phyloP scores from a whole-genome alignment of 75 land plant genomes.

The Sequoiadendron giganteum region DNA sequence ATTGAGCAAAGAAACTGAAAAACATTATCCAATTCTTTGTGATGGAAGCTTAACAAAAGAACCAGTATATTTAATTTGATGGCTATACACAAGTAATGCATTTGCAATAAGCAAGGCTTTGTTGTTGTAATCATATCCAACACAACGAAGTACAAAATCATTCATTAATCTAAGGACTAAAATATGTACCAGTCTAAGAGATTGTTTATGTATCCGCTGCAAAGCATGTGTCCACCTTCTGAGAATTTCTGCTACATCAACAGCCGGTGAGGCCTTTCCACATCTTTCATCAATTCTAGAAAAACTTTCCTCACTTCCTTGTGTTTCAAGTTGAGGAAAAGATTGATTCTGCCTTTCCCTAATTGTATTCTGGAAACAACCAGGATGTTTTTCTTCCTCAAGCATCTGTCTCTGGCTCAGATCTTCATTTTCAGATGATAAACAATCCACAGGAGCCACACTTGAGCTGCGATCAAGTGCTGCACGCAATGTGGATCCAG shows the following conservation, averaged over 20 bases:
- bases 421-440: conserved; percentile 24
- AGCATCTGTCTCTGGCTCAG: not conserved
- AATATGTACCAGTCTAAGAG: conserved; percentile 73
- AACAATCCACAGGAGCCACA: conserved; percentile 37
- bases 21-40: not conserved
- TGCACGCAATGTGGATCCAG: conserved; percentile 89
- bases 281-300: conserved; percentile 3
- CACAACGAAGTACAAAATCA: not conserved
- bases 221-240: conserved; percentile 99
- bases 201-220: conserved; percentile 98
- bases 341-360: not conserved
- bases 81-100: not conserved
- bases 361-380: not conserved
- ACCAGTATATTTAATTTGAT: not conserved
- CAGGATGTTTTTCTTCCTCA: conserved; percentile 18
- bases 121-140: not conserved
- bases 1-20: not conserved
- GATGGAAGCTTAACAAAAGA: not conserved
- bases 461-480: conserved; percentile 84
- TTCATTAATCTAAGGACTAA: not conserved
- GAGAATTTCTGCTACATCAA: conserved; percentile 91
- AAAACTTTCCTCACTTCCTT: conserved; percentile 7
- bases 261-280: conserved; percentile 9
- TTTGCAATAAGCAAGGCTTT: not conserved
- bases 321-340: not conserved